Evolutionary conservation across 2,329 filamentous ascomycete genomes (phyloP), one percentile per base, ranked within the genome.

Genomic region (Lojkania enalia): DNA sequence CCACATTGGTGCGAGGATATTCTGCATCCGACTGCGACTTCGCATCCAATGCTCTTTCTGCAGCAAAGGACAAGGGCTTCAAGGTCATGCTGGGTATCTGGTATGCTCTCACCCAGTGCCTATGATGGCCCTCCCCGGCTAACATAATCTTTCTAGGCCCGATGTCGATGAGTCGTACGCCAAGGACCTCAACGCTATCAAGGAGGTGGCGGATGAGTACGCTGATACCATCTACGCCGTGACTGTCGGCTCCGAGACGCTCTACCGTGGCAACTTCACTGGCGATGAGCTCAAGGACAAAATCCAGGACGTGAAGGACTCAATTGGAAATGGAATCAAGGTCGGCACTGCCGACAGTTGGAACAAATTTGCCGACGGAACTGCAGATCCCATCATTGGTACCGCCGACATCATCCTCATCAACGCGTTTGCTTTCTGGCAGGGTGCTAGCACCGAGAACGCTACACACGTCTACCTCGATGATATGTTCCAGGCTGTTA

Each of bases 391-490:
- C 12, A 72, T 87, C 52, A 80, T 87, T 58, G 77, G 77, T 35
- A 79, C 77, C 39, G 82, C 86, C 39, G 80, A 79, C 44, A 76
- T 87, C 46, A 71, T 84, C 44, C 73, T 88, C 49, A 76, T 80
- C 64, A 88, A 88, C 62, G 85, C 82, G 19, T 88, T 88, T 64
- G 79, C 82, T 21, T 88, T 86, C 76, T 88, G 85, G 85, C 85
- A 88, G 67, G 83, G 79, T 31, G 77, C 78, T 62, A 71, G 72
- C 35, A 78, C 78, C 50, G 70, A 72, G 44, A 81, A 85, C 57
- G 80, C 81, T 23, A 80, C 80, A 30, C 68, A 77, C 47, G 82
- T 79, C 41, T 87, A 85, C 73, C 81, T 87, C 56, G 79, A 86
- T 57, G 85, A 87, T 60, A 81, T 87, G 65, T 75, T 76, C 58